Percentiles rank a stretch among this genome's conserved stretches.
Evolutionary conservation across 106 monocot genomes (phyloP).

Genomic region (Acorus calamus): DNA sequence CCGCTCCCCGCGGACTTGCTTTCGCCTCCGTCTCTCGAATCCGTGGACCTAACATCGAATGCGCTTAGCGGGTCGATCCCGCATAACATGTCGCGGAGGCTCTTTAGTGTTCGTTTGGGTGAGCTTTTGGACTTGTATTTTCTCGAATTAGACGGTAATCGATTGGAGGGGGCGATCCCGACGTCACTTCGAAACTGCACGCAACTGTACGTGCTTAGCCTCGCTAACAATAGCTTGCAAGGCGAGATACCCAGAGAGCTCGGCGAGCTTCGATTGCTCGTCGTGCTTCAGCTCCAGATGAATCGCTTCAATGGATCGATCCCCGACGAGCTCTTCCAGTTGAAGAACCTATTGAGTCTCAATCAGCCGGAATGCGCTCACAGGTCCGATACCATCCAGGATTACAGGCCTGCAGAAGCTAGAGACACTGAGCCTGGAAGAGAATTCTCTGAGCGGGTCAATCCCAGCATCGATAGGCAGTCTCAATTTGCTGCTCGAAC

Average conservation of each 20-base stretch:
- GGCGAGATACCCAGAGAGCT: slow-evolving; percentile 28
- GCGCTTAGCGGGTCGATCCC: slow-evolving; percentile 25
- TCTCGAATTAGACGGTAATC: slow-evolving; percentile 26
- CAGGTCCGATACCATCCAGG: slow-evolving; percentile 24
- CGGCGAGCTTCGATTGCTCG: slow-evolving; percentile 31
- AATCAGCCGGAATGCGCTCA: slow-evolving; percentile 43
- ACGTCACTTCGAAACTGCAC: slow-evolving; percentile 17
- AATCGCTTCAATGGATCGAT: slow-evolving; percentile 38
- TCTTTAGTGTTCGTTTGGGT: slow-evolving; percentile 34
- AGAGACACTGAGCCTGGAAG: slow-evolving; percentile 21
- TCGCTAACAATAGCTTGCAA: slow-evolving; percentile 31
- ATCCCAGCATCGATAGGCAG: slow-evolving; percentile 25
- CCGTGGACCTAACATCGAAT: slow-evolving; percentile 34
- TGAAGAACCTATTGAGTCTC: slow-evolving; percentile 20
- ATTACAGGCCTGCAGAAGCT: slow-evolving; percentile 29
- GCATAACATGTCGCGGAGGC: slow-evolving; percentile 3
- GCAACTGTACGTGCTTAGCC: slow-evolving; percentile 35
- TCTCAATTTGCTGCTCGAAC: slow-evolving; percentile 26
- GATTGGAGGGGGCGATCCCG: slow-evolving; percentile 17
- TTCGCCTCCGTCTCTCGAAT: slow-evolving; percentile 8
- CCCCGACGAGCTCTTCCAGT: slow-evolving; percentile 23
- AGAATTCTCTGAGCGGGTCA: slow-evolving; percentile 28
- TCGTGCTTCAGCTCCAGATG: slow-evolving; percentile 38
- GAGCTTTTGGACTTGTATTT: slow-evolving; percentile 8
- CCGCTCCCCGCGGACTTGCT: slow-evolving; percentile 27